Base-by-base conservation (phyloP, 805 yeast genomes). In the Starmerella apis region DNA sequence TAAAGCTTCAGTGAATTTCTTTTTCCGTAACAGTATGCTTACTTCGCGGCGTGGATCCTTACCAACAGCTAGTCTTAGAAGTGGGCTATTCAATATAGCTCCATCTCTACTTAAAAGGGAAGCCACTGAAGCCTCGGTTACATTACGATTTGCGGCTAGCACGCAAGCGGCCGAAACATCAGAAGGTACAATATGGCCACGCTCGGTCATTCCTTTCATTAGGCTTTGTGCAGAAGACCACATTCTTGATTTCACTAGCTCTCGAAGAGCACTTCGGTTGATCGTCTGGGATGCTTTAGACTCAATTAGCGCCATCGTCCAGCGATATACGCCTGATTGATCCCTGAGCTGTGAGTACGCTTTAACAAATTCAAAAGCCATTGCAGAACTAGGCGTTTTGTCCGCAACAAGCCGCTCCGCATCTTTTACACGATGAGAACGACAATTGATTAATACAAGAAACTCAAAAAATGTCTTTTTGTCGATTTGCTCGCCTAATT, bases 91-190 rank as follows among this genome's bases (percentile, higher is more conserved):
- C 5, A 53, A 33, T 2, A 53, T 42, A 22, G 46, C 35, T 2
- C 51, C 54, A 45, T 53, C 52, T 4, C 45, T 27, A 37, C 41
- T 35, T 11, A 50, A 43, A 45, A 50, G n/a, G 2, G 44, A 18
- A 1, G 48, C 48, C 8, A 51, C 44, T 14, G 44, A 41, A 5
- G 33, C 32, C 10, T 16, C 23, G n/a, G 32, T 25, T 3, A 23
- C 33, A 41, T 41, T 10, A 2, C 16, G 10, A 3, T 19, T 14
- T 7, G 37, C 28, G 1, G 49, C 47, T 2, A 18, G 27, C 14
- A 43, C 22, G 33, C 50, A 47, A 9, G 37, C 46, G 2, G 48
- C 48, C 1, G 47, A 18, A 5, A 47, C 27, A 13, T 49, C 30
- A 2, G 51, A 13, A 22, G 41, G 25, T 5, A 54, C 50, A 11